Evolutionary conservation across 805 yeast genomes (phyloP), one percentile per base, ranked within the genome.

Genomic region (Suhomyces xylopsoci): DNA sequence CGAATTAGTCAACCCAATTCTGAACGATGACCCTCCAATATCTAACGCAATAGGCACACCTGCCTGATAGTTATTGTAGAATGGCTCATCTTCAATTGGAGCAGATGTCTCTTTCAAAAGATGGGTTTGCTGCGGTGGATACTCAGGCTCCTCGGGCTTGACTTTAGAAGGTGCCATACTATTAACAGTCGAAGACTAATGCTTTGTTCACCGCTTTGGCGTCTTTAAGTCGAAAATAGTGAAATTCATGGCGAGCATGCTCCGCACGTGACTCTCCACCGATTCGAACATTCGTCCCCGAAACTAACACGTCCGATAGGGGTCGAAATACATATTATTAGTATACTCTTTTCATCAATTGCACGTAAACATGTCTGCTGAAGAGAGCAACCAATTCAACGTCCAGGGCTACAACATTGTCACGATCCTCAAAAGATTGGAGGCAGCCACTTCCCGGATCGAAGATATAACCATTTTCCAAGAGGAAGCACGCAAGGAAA

Each of bases 401-500:
- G 81, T 86, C 52, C 94, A 87, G 63, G 96, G 96, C n/a, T 89
- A 86, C 76, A 91, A 90, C 65, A 77, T 91, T 57, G 88, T 88
- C 43, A 91, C 96, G 45, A 79, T 91, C 51, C 72, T 74, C 53
- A 75, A 66, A 63, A 80, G 96, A 59, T 81, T 91, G 61, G 97
- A 91, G 69, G 93, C 96, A 14, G 97, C 97, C 34, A 90, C 97
- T 8, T 86, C 96, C 5, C 83, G 97, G 47, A 81, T 91, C 60
- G 97, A 91, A 64, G 97, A 91, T 67, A 84, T 91, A 45, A 89
- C 96, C 28, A 79, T 87, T 50, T 85, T 80, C 67, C 96, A 90
- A 65, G 89, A 85, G 60, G 83, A 81, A 38, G 76, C 81, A 47
- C 63, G 74, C 49, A 73, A 71, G 38, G 48, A 48, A 36, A 49